phyloP scores from a whole-genome alignment of 139 green algal genomes.

The Ulvella scutata region DNA sequence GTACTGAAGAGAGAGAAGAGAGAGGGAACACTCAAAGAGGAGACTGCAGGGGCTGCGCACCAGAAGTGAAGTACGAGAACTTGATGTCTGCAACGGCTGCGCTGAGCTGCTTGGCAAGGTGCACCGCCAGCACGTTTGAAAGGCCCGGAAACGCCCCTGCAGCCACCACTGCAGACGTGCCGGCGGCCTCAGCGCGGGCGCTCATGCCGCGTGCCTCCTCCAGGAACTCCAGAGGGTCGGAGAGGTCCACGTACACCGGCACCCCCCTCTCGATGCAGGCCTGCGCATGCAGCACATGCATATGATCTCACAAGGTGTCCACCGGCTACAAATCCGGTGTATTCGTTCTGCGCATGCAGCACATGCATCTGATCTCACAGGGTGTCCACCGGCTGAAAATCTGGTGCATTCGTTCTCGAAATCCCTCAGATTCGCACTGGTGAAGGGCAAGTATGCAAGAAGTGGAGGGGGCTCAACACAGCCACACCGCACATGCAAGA shows the following conservation, averaged over 20 bases:
- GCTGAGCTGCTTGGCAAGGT: not conserved
- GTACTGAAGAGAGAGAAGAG: no score
- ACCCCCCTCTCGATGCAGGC: not conserved
- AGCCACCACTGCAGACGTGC: not conserved
- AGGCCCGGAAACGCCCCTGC: constrained; percentile 6
- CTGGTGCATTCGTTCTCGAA: no score
- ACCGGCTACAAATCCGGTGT: no score
- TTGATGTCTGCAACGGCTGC: not conserved
- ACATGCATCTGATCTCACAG: no score
- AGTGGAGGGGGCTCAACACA: no score
- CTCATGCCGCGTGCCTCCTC: not conserved
- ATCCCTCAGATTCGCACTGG: no score
- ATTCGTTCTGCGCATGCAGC: no score
- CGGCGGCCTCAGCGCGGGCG: not conserved
- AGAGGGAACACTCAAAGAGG: no score
- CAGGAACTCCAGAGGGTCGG: constrained; percentile 6
- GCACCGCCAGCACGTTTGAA: constrained; percentile 6
- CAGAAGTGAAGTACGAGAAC: constrained; percentile 8
- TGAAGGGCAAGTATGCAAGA: no score
- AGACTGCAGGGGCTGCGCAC: not conserved
- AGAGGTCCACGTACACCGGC: constrained; percentile 5
- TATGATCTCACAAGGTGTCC: no score
- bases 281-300: not conserved
- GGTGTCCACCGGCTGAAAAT: no score
- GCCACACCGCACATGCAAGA: no score